Conservation (phyloP, 352 stramenopile genomes). For the Phytophthora litchii region DNA sequence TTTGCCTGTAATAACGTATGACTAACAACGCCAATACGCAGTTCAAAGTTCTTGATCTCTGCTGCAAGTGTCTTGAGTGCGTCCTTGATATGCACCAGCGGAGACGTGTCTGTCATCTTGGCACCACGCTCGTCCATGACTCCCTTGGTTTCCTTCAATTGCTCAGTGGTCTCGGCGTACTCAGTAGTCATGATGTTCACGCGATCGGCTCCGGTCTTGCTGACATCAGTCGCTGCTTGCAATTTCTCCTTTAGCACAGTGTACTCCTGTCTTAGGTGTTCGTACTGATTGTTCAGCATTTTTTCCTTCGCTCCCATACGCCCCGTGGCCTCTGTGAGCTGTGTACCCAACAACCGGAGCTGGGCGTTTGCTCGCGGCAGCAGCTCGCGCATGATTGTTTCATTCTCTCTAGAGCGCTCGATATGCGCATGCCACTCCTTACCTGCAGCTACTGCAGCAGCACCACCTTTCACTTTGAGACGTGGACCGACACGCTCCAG, state of each 20-base stretch:
- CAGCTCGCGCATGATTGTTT: constrained; percentile 63
- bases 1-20: constrained; percentile 83
- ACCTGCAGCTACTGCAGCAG: constrained; percentile 45
- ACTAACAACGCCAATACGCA: constrained; percentile 81
- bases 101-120: constrained; percentile 89
- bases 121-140: constrained; percentile 81
- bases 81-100: constrained; percentile 86
- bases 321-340: constrained; percentile 63
- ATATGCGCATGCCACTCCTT: constrained; percentile 88
- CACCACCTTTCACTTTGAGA: constrained; percentile 65
- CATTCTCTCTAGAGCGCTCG: constrained; percentile 77
- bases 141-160: constrained; percentile 75
- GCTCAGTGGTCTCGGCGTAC: constrained; percentile 72
- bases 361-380: constrained; percentile 63
- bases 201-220: constrained; percentile 68
- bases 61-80: constrained; percentile 74
- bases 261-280: constrained; percentile 69
- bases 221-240: constrained; percentile 57
- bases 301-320: constrained; percentile 81
- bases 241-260: constrained; percentile 72
- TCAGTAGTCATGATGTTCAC: constrained; percentile 83
- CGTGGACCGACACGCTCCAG: constrained; percentile 79
- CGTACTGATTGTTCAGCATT: constrained; percentile 83
- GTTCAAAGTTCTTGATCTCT: constrained; percentile 86
- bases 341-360: constrained; percentile 59